phyloP scores from a whole-genome alignment of 1,284 basidiomycete genomes.

The Trichosporon faecale region DNA sequence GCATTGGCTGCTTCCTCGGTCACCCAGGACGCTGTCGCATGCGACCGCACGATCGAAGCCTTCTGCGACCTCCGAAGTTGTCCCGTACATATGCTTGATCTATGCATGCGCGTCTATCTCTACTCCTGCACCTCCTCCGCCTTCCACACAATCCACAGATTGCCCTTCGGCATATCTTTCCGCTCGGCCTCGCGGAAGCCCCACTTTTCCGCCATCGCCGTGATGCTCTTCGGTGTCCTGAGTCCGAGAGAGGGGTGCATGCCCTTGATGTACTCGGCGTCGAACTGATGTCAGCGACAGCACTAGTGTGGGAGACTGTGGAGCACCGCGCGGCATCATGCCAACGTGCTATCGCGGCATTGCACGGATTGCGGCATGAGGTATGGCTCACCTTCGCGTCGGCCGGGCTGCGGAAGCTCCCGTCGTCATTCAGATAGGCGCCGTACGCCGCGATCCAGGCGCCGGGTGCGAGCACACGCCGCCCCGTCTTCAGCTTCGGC shows the following conservation, averaged over 20 bases:
- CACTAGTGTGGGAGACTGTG: background rate
- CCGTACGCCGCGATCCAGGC: conserved; percentile 44
- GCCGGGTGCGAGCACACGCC: conserved; percentile 15
- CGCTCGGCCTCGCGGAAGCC: conserved; percentile 35
- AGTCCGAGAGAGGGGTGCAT: conserved; percentile 34
- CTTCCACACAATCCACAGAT: conserved; percentile 43
- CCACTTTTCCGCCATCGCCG: conserved; percentile 33
- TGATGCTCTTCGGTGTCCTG: conserved; percentile 31
- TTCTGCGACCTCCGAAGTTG: background rate
- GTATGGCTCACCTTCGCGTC: conserved; percentile 34
- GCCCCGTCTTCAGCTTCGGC: conserved; percentile 16
- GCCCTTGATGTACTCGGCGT: conserved; percentile 32
- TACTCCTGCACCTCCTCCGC: conserved; percentile 5
- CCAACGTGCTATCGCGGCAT: background rate
- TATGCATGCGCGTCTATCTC: background rate
- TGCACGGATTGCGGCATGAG: background rate
- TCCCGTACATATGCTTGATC: background rate
- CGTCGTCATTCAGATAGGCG: conserved; percentile 40
- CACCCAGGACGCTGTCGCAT: background rate
- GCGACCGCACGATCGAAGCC: background rate
- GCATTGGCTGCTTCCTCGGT: background rate
- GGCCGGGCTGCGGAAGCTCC: conserved; percentile 31
- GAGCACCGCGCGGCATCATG: background rate
- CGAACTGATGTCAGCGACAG: conserved; percentile 33
- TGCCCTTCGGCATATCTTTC: conserved; percentile 42